Percentiles rank a stretch among this genome's conserved stretches.
Evolutionary conservation across 176 grass and related monocot genomes (phyloP).

Genomic region (Alloteropsis semialata): DNA sequence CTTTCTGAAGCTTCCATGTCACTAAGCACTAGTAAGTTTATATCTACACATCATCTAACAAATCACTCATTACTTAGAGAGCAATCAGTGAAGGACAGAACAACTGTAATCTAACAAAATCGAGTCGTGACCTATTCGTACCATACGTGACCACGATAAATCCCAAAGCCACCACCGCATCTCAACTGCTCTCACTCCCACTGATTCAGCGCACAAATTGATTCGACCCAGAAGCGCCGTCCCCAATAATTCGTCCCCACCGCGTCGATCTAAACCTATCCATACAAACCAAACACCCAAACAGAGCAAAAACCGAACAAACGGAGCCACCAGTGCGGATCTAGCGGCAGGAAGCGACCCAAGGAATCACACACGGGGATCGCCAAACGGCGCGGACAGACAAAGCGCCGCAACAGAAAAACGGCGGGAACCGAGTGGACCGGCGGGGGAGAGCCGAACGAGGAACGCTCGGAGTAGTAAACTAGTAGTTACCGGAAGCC

Average conservation of each 20-base stretch:
- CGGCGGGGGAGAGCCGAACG: neutral
- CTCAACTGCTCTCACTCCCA: neutral
- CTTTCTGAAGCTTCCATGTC: neutral
- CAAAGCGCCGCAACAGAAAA: neutral
- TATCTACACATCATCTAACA: neutral
- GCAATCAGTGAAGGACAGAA: neutral
- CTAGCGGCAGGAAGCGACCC: neutral
- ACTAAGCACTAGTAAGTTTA: conserved; percentile 8
- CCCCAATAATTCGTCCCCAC: neutral
- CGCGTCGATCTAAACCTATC: neutral
- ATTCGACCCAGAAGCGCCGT: neutral
- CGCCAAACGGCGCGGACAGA: neutral
- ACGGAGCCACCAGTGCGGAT: neutral
- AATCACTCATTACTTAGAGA: neutral
- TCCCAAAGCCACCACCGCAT: neutral
- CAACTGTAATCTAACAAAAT: neutral
- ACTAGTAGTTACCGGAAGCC: conserved; percentile 30
- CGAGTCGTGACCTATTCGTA: neutral
- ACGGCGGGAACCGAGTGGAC: neutral
- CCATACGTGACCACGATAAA: neutral
- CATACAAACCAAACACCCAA: too few species aligned
- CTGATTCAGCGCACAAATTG: neutral
- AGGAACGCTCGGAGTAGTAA: neutral
- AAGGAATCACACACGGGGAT: neutral
- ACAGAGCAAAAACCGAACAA: neutral